A percentile compares a stretch with the other conserved stretches of the same genome.
phyloP scores from a whole-genome alignment of 2,329 filamentous ascomycete species.

The Ophiostoma quercus region DNA sequence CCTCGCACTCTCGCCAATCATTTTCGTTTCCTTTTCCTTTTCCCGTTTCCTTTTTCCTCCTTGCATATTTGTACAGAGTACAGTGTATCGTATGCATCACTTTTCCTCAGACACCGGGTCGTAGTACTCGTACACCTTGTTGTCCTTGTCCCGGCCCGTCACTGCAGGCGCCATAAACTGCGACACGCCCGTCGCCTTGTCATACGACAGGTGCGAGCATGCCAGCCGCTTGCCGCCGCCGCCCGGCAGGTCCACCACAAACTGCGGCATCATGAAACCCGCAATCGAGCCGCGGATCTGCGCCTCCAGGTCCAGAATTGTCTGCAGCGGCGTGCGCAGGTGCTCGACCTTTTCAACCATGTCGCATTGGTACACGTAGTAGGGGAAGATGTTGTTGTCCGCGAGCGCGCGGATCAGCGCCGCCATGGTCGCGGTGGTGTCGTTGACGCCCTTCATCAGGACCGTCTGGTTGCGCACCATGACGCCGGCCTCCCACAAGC shows the following conservation, averaged over 20 bases:
- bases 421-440: slow-evolving; percentile 49
- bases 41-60: no score
- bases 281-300: slow-evolving; percentile 55
- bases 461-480: slow-evolving; percentile 58
- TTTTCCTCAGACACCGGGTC: slow-evolving; percentile 41
- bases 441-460: slow-evolving; percentile 55
- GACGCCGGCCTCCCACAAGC: slow-evolving; percentile 47
- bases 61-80: no score
- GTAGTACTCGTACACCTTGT: slow-evolving; percentile 51
- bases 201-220: slow-evolving; percentile 49
- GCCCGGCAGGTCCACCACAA: slow-evolving; percentile 58
- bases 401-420: slow-evolving; percentile 49
- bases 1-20: slow-evolving; percentile 1
- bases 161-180: slow-evolving; percentile 53
- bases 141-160: slow-evolving; percentile 41
- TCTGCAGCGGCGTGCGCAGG: slow-evolving; percentile 55
- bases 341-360: slow-evolving; percentile 58
- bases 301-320: slow-evolving; percentile 54
- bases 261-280: slow-evolving; percentile 58
- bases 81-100: no score
- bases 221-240: slow-evolving; percentile 60
- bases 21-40: neutral
- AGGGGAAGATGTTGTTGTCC: slow-evolving; percentile 55
- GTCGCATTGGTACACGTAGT: slow-evolving; percentile 63
- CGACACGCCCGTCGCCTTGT: slow-evolving; percentile 49